Evolutionary conservation across 2,329 filamentous ascomycete species (phyloP).

Genomic region (Golovinomyces cichoracearum): DNA sequence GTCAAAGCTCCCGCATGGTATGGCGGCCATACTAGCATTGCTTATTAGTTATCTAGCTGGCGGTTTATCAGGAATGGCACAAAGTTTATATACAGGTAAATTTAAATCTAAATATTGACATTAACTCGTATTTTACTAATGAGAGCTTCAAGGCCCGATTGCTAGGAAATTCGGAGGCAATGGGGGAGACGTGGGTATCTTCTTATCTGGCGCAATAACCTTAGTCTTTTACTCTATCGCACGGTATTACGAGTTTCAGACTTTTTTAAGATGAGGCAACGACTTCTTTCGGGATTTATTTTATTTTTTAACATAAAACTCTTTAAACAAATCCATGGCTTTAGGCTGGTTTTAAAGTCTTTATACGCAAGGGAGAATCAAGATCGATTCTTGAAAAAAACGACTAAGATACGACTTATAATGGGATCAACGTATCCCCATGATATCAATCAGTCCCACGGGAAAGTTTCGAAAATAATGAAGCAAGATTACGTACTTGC

Average conservation of each 20-base stretch:
- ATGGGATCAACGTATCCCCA: too few relatives aligned
- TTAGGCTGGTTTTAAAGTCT: too few relatives aligned
- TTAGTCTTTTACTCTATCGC: conserved; percentile 10
- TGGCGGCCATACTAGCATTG: conserved; percentile 11
- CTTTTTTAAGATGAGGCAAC: conserved; percentile 6
- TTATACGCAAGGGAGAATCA: too few relatives aligned
- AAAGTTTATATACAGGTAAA: conserved; percentile 13
- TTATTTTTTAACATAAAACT: too few relatives aligned
- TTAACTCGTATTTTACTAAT: not conserved
- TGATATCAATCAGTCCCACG: too few relatives aligned
- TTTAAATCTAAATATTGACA: not conserved
- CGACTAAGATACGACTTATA: too few relatives aligned
- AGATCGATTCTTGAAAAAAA: too few relatives aligned
- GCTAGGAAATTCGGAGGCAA: conserved; percentile 10
- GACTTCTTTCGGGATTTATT: too few relatives aligned
- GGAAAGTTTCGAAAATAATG: too few relatives aligned
- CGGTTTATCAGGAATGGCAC: conserved; percentile 13
- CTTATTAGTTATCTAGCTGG: conserved; percentile 12
- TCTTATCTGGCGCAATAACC: conserved; percentile 9
- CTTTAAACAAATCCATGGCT: too few relatives aligned
- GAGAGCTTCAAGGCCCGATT: conserved; percentile 8
- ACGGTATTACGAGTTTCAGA: conserved; percentile 12
- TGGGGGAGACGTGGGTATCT: conserved; percentile 14
- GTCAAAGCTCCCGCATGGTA: conserved; percentile 10
- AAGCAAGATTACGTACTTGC: too few relatives aligned